Evolutionary conservation across 1,139 yeast species (phyloP).

Genomic region (Pichia sp.): DNA sequence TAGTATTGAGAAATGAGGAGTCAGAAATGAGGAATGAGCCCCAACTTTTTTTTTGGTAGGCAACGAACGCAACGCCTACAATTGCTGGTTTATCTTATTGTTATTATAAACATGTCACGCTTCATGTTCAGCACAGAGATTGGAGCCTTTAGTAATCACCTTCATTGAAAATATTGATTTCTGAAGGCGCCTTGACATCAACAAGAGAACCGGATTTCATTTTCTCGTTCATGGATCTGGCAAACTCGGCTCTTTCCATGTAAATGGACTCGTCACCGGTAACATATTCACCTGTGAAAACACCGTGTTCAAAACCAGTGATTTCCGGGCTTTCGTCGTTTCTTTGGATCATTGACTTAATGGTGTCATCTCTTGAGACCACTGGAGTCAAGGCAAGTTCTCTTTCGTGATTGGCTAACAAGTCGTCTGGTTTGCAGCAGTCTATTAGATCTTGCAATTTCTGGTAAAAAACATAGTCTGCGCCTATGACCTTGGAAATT

Average conservation of each 20-base stretch:
- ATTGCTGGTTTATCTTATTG: too few relatives aligned
- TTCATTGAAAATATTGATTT: conserved; percentile 79
- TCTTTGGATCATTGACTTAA: conserved; percentile 18
- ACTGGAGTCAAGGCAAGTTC: conserved; percentile 27
- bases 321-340: conserved; percentile 26
- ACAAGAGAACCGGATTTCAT: conserved; percentile 31
- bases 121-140: too few relatives aligned
- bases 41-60: too few relatives aligned
- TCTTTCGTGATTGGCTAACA: conserved; percentile 26
- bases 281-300: conserved; percentile 89
- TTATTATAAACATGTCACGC: too few relatives aligned
- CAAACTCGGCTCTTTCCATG: conserved; percentile 69
- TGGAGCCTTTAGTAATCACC: conserved; percentile 50
- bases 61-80: too few relatives aligned
- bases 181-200: conserved; percentile 82
- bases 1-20: too few relatives aligned
- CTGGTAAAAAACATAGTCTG: conserved; percentile 89
- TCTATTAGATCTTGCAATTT: conserved; percentile 70
- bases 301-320: conserved; percentile 82
- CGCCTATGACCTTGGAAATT: conserved; percentile 75
- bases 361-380: conserved; percentile 23
- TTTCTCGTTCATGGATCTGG: conserved; percentile 71
- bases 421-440: conserved; percentile 55
- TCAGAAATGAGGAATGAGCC: too few relatives aligned
- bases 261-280: conserved; percentile 88